Percentiles rank a stretch among this genome's conserved stretches.
These are phyloP conservation scores for Mucor circinelloides DNA, from an alignment of 371 early-diverging fungal species.

Conservation along the genomic window DNA sequence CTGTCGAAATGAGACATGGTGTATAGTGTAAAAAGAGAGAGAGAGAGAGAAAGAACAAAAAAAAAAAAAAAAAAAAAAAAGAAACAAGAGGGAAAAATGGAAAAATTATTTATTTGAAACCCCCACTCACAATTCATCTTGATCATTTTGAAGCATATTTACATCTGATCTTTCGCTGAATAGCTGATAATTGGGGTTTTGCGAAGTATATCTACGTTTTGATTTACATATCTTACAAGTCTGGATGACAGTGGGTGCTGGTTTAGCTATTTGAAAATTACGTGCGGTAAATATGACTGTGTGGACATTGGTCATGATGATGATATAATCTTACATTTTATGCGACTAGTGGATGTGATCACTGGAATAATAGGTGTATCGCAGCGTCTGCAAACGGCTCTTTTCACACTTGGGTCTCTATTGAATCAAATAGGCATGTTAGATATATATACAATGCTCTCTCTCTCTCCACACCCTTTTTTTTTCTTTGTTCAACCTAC, in stretches of 20 bases:
- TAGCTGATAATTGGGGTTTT: slow-evolving; percentile 17
- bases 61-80: slow-evolving; percentile 1
- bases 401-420: slow-evolving; percentile 45
- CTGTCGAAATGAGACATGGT: not conserved
- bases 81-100: too few relatives aligned
- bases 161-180: slow-evolving; percentile 24
- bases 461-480: too few relatives aligned
- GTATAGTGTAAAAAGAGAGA: not conserved
- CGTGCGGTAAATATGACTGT: too few relatives aligned
- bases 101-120: slow-evolving; percentile 2
- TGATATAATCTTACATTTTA: slow-evolving; percentile 27
- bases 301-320: not conserved
- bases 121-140: not conserved
- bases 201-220: slow-evolving; percentile 20
- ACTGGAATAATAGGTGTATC: slow-evolving; percentile 40
- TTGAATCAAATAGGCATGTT: not conserved
- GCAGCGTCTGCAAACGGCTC: slow-evolving; percentile 45
- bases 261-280: slow-evolving; percentile 26
- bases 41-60: not conserved
- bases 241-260: slow-evolving; percentile 26
- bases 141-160: not conserved
- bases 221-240: slow-evolving; percentile 32
- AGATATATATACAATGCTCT: not conserved
- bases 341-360: slow-evolving; percentile 29
- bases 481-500: slow-evolving; percentile 20